Percentiles rank a stretch among this genome's conserved stretches.
These are phyloP conservation scores for Aureobasidium leucospermi DNA, from an alignment of 2,329 filamentous ascomycete genomes.

Conservation along the genomic window DNA sequence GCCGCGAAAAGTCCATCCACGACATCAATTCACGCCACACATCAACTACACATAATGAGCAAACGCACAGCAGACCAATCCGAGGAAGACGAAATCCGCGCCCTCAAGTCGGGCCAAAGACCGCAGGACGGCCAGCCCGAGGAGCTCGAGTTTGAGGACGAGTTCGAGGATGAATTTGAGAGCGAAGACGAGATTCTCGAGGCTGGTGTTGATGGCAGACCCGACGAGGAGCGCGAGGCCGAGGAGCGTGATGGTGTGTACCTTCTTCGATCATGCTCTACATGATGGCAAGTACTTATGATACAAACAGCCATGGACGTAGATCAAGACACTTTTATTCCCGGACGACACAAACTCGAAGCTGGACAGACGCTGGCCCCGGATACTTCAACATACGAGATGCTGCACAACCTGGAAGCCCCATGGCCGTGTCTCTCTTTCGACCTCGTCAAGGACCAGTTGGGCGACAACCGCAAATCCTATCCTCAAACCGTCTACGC, in stretches of 20 bases:
- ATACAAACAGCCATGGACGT: slow-evolving; percentile 71
- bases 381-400: slow-evolving; percentile 91
- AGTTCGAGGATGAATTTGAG: slow-evolving; percentile 88
- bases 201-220: slow-evolving; percentile 85
- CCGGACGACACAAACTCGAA: slow-evolving; percentile 84
- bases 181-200: slow-evolving; percentile 89
- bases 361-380: slow-evolving; percentile 86
- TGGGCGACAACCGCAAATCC: slow-evolving; percentile 84
- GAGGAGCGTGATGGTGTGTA: slow-evolving; percentile 66
- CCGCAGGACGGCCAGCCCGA: slow-evolving; percentile 47
- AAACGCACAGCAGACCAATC: slow-evolving; percentile 52
- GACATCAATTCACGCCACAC: slow-evolving; percentile 17
- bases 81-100: slow-evolving; percentile 39
- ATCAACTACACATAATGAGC: slow-evolving; percentile 42
- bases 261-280: neutral
- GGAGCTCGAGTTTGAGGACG: slow-evolving; percentile 78
- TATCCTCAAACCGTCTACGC: slow-evolving; percentile 95
- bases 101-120: slow-evolving; percentile 56
- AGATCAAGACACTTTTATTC: slow-evolving; percentile 91
- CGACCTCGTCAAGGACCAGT: slow-evolving; percentile 76
- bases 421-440: slow-evolving; percentile 97
- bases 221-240: slow-evolving; percentile 85
- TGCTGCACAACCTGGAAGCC: slow-evolving; percentile 90
- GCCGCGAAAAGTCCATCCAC: neutral
- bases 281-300: neutral